phyloP scores from a whole-genome alignment of 805 yeast species.

The Zygoascus biomembranicola region DNA sequence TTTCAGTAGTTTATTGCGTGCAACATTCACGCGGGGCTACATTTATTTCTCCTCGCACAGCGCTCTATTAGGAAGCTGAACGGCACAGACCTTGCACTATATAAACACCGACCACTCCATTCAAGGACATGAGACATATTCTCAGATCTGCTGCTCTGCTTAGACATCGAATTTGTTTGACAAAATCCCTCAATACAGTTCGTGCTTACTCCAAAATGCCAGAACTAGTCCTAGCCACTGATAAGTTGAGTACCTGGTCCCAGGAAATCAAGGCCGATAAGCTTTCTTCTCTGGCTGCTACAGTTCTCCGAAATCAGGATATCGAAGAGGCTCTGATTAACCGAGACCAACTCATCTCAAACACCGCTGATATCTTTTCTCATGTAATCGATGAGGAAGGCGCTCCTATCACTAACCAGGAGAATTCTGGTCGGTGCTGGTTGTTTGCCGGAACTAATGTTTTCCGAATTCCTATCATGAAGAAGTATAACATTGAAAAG shows the following conservation, averaged over 20 bases:
- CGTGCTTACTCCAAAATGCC: neutral
- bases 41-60: no score
- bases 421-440: constrained; percentile 80
- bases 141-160: no score
- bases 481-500: constrained; percentile 52
- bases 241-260: constrained; percentile 21
- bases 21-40: no score
- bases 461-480: constrained; percentile 54
- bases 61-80: no score
- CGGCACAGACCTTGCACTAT: no score
- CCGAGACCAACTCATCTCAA: constrained; percentile 18
- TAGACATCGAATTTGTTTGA: no score
- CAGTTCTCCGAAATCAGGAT: constrained; percentile 25
- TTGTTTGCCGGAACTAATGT: constrained; percentile 76
- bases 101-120: no score
- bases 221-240: neutral
- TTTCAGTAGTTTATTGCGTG: no score
- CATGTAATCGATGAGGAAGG: constrained; percentile 42
- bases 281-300: constrained; percentile 23
- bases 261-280: constrained; percentile 20
- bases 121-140: no score
- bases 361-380: constrained; percentile 32
- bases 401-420: constrained; percentile 65
- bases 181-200: no score
- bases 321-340: constrained; percentile 22